Conservation (phyloP, 805 yeast genomes). For the Hanseniaspora jakobsenii region DNA sequence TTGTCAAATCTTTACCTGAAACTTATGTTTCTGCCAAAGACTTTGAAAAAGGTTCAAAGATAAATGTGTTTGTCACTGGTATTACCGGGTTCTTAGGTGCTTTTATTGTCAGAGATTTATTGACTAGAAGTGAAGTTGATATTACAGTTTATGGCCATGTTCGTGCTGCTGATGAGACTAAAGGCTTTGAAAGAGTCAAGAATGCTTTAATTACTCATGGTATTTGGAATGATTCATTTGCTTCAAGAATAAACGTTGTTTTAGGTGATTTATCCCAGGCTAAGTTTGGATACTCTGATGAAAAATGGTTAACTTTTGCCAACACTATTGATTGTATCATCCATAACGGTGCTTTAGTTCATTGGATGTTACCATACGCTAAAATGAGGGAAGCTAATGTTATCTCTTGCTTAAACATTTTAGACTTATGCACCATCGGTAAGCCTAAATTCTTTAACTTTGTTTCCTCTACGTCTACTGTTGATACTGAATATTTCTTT, state of each 20-base stretch:
- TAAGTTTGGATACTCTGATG: conserved; percentile 56
- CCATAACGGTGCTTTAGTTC: conserved; percentile 96
- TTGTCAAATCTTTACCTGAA: conserved; percentile 29
- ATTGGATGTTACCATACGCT: conserved; percentile 94
- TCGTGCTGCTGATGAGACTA: conserved; percentile 57
- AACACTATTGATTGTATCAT: conserved; percentile 64
- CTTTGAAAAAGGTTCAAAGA: conserved; percentile 26
- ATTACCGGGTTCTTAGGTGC: conserved; percentile 94
- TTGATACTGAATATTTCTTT: conserved; percentile 75
- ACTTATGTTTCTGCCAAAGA: conserved; percentile 28
- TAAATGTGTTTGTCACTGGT: conserved; percentile 81
- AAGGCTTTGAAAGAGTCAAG: conserved; percentile 66
- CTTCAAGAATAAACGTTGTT: conserved; percentile 50
- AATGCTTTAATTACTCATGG: conserved; percentile 75
- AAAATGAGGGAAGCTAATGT: conserved; percentile 90
- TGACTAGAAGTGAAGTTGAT: conserved; percentile 40
- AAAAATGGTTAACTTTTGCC: conserved; percentile 47
- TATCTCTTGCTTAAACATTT: conserved; percentile 68
- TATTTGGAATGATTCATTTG: conserved; percentile 43
- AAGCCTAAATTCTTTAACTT: conserved; percentile 78
- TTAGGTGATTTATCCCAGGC: conserved; percentile 67
- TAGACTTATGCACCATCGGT: conserved; percentile 54
- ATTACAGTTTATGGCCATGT: conserved; percentile 77
- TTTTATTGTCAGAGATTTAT: conserved; percentile 65
- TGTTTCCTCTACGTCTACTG: conserved; percentile 89